Base-by-base conservation (phyloP, 2,329 filamentous ascomycete genomes). In the Venturia asperata region DNA sequence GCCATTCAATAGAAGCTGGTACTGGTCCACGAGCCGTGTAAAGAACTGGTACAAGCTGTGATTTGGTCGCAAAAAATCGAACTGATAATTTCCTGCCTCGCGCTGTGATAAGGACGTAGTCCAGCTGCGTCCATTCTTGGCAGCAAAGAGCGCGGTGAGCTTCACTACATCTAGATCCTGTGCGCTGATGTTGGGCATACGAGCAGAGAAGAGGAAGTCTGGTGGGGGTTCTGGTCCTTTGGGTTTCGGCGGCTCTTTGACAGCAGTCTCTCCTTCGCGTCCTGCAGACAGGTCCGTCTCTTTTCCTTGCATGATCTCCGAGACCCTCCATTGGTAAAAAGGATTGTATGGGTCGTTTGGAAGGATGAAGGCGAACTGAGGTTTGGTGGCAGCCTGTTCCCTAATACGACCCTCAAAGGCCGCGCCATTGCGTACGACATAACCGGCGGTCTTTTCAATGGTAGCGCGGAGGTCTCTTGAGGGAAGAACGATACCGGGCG, bases 1-100 rank as follows among this genome's bases (percentile, higher is more conserved):
- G 9, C 85, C 83, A 65, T 86, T 85, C 65, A 96, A 74, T 39
- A 97, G 79, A 63, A 88, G 82, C n/a, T 89, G 89, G 76, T 97
- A 97, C 74, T 99, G 94, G 70, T 97, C 93, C 67, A 97, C 87
- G 67, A 96, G 83, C 68, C 92, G 86, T 70, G 91, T 90, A 77
- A 97, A 97, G 79, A 94, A 97, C 75, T 93, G 92, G 79, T 97
- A 92, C 68, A 97, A 87, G 72, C 91, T 96, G 80, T 99, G 94
- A 72, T 96, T 95, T 19, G 92, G 91, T 64, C 93, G 87, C 64
- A 99, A 82, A 73, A 99, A 99, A 77, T 97, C 92, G 75, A 97
- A 99, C 74, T 99, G 93, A 70, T 87, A 92, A 76, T 97, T 97
- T 72, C 89, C 85, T 21, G 89, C 84, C 79, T 99, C 93, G 69